Conservation (phyloP, 169 alveolate species). For the Eimeria praecox region DNA sequence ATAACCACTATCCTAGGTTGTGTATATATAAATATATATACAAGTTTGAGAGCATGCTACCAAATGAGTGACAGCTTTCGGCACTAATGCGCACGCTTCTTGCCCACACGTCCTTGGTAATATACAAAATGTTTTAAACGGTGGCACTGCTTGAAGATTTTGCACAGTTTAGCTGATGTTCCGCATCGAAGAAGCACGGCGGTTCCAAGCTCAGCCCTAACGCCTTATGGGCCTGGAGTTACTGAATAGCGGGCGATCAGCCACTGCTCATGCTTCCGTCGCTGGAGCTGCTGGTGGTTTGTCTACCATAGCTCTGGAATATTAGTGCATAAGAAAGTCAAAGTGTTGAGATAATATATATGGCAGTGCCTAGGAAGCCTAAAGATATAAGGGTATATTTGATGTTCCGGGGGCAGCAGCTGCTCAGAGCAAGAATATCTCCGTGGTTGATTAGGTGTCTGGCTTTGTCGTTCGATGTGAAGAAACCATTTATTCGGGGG, state of each 20-base stretch:
- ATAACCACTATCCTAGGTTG: no score
- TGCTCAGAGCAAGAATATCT: not conserved
- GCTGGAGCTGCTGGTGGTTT: not conserved
- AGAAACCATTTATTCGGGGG: not conserved
- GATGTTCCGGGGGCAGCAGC: not conserved
- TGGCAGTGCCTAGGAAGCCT: not conserved
- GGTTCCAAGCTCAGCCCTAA: not conserved
- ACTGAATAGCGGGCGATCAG: constrained; percentile 4
- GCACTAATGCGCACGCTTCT: not conserved
- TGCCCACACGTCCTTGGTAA: not conserved
- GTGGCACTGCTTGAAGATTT: not conserved
- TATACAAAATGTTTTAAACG: not conserved
- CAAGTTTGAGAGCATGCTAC: not conserved
- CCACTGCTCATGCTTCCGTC: constrained; percentile 1
- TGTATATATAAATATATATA: not conserved
- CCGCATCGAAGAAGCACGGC: not conserved
- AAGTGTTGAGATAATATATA: not conserved
- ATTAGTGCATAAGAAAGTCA: not conserved
- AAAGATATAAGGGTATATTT: not conserved
- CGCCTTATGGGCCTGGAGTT: constrained; percentile 2
- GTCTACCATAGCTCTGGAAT: not conserved
- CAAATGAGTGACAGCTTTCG: not conserved
- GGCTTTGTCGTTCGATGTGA: not conserved
- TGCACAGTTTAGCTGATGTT: not conserved
- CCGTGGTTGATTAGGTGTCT: not conserved